These are phyloP conservation scores for Cryptococcus amylolentus DNA, from an alignment of 1,284 basidiomycete genomes.

Conservation along the genomic window DNA sequence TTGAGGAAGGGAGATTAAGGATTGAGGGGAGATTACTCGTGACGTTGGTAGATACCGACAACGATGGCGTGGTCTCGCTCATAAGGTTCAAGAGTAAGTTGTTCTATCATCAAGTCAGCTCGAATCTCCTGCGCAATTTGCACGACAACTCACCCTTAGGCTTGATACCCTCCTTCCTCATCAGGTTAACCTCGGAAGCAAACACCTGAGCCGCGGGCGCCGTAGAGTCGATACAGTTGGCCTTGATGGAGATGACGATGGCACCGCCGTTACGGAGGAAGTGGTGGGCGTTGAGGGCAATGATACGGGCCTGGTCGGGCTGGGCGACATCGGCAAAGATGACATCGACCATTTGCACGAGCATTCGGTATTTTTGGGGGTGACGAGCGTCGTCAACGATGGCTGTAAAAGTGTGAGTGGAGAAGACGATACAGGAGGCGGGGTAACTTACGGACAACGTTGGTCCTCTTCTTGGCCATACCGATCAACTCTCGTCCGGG, in stretches of 20 bases:
- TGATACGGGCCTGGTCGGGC: slow-evolving; percentile 96
- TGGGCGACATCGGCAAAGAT: slow-evolving; percentile 99
- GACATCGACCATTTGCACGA: slow-evolving; percentile 86
- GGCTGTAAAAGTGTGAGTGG: slow-evolving; percentile 54
- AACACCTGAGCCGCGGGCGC: slow-evolving; percentile 86
- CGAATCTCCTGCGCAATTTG: slow-evolving; percentile 29
- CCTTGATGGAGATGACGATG: slow-evolving; percentile 97
- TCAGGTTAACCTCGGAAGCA: slow-evolving; percentile 78
- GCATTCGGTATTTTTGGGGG: slow-evolving; percentile 93
- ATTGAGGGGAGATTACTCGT: slow-evolving; percentile 15
- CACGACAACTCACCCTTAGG: slow-evolving; percentile 79
- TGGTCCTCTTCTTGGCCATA: slow-evolving; percentile 99
- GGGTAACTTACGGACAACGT: slow-evolving; percentile 81
- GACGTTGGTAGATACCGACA: slow-evolving; percentile 47
- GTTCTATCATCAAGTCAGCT: slow-evolving; percentile 20
- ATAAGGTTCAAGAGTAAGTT: slow-evolving; percentile 58
- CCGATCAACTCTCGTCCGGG: slow-evolving; percentile 97
- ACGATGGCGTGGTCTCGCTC: slow-evolving; percentile 53
- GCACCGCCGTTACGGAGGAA: slow-evolving; percentile 96
- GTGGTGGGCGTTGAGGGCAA: slow-evolving; percentile 86
- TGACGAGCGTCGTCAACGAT: slow-evolving; percentile 96
- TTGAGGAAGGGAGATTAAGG: not conserved
- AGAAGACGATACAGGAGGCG: not conserved
- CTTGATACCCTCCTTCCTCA: slow-evolving; percentile 79
- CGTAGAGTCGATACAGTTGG: slow-evolving; percentile 97